phyloP scores from a whole-genome alignment of 1,284 basidiomycete species.

The Cutaneotrichosporon mucoides region DNA sequence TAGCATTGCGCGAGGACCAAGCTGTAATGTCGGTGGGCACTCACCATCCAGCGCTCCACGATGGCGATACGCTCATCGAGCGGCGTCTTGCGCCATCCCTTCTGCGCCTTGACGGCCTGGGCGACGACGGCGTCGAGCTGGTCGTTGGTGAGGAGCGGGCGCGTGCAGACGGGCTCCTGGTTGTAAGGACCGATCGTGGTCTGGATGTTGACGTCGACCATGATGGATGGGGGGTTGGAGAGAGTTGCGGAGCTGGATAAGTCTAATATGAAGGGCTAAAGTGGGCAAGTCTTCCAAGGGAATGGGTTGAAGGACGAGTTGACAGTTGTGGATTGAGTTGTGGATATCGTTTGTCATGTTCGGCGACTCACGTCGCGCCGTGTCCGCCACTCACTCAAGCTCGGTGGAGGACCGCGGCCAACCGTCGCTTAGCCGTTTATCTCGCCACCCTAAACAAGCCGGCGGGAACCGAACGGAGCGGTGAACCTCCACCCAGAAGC shows the following conservation, averaged over 20 bases:
- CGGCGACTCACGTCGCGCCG: no score
- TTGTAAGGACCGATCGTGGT: constrained; percentile 55
- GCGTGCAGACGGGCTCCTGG: constrained; percentile 49
- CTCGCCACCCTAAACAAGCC: no score
- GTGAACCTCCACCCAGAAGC: no score
- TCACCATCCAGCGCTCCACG: constrained; percentile 70
- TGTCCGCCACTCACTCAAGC: no score
- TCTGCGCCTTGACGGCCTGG: constrained; percentile 63
- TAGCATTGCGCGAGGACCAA: neutral
- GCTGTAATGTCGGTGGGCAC: constrained; percentile 16
- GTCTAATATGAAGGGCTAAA: neutral
- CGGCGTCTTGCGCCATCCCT: constrained; percentile 64
- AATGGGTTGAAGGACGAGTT: no score
- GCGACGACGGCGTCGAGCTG: constrained; percentile 62
- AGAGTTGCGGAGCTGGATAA: neutral
- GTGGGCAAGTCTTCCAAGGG: no score
- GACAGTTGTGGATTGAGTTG: no score
- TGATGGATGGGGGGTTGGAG: constrained; percentile 6
- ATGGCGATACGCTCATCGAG: constrained; percentile 69
- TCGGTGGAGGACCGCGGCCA: no score
- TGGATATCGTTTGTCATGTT: no score
- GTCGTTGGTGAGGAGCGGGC: constrained; percentile 43
- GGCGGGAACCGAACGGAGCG: no score
- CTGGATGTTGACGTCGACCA: constrained; percentile 45
- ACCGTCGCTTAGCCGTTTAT: no score